Evolutionary conservation across 768 basidiomycete genomes (phyloP).

Genomic region (Tricholomella constricta): DNA sequence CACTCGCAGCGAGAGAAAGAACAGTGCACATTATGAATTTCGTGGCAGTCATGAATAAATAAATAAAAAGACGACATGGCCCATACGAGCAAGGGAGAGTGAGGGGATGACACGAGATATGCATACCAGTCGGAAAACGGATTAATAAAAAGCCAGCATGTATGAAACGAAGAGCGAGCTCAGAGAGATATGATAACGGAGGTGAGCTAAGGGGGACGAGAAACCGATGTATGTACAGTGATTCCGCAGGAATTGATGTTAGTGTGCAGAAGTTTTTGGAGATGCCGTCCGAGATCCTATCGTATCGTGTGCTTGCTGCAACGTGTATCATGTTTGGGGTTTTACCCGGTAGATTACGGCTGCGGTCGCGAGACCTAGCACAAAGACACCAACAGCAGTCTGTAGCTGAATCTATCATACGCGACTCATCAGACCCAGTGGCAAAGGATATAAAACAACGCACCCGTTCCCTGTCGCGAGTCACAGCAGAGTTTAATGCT

Average conservation of each 20-base stretch:
- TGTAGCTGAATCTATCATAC: slow-evolving; percentile 42
- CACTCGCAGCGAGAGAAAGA: too few relatives aligned
- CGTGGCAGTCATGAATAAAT: slow-evolving; percentile 12
- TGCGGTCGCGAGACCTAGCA: slow-evolving; percentile 67
- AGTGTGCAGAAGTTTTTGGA: slow-evolving; percentile 10
- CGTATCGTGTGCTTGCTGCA: neutral
- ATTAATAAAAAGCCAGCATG: slow-evolving; percentile 3
- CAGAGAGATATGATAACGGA: slow-evolving; percentile 1
- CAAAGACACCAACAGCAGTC: slow-evolving; percentile 63
- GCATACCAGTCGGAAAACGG: neutral
- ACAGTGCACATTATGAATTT: slow-evolving; percentile 9
- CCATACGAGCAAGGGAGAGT: neutral
- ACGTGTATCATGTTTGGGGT: slow-evolving; percentile 28
- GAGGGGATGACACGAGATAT: neutral
- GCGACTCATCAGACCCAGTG: neutral
- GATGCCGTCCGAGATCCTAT: neutral
- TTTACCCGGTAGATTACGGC: slow-evolving; percentile 76
- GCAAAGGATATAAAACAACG: slow-evolving; percentile 12
- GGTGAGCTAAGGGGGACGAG: neutral
- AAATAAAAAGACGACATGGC: slow-evolving; percentile 7
- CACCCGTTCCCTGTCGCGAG: slow-evolving; percentile 16
- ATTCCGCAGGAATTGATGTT: neutral
- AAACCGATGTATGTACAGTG: slow-evolving; percentile 7
- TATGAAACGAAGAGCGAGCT: neutral
- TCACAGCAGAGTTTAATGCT: slow-evolving; percentile 1